A percentile compares a stretch with the other conserved stretches of the same genome.
Evolutionary conservation across 345 rosid species (phyloP).

Genomic region (Rhodamnia argentea): DNA sequence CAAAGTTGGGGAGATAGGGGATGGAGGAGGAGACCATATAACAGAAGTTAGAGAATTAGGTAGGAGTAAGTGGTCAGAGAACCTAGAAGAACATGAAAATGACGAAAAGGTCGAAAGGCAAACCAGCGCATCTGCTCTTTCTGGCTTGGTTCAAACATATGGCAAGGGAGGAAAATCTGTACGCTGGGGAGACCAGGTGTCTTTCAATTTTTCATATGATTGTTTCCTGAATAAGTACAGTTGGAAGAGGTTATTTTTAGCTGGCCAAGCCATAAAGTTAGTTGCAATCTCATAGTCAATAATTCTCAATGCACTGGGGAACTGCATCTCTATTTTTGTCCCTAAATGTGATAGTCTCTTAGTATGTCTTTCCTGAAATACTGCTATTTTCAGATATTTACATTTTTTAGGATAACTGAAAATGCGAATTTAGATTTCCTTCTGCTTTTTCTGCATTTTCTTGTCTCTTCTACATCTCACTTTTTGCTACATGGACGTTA

Average conservation of each 20-base stretch:
- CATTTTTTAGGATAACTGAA: neutral
- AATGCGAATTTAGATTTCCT: neutral
- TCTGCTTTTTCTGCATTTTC: neutral
- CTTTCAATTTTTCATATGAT: neutral
- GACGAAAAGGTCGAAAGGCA: constrained; percentile 20
- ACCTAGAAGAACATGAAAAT: constrained; percentile 48
- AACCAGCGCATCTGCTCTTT: constrained; percentile 30
- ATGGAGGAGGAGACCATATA: constrained; percentile 30
- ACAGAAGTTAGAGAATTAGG: constrained; percentile 54
- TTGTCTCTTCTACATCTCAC: neutral
- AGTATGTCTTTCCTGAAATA: neutral
- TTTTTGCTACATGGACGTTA: neutral
- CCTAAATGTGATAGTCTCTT: neutral
- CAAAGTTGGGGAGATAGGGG: constrained; percentile 31
- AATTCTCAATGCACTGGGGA: neutral
- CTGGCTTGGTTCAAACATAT: constrained; percentile 40
- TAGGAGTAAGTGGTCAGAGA: constrained; percentile 83
- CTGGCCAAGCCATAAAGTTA: neutral
- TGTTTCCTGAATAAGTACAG: neutral
- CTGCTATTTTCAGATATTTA: neutral
- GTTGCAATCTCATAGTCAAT: neutral
- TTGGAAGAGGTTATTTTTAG: neutral
- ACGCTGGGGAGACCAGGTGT: constrained; percentile 88
- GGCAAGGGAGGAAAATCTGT: constrained; percentile 55
- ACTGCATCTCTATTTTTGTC: neutral